Evolutionary conservation across 306 rosid species (phyloP).

Genomic region (Cucurbita pepo): DNA sequence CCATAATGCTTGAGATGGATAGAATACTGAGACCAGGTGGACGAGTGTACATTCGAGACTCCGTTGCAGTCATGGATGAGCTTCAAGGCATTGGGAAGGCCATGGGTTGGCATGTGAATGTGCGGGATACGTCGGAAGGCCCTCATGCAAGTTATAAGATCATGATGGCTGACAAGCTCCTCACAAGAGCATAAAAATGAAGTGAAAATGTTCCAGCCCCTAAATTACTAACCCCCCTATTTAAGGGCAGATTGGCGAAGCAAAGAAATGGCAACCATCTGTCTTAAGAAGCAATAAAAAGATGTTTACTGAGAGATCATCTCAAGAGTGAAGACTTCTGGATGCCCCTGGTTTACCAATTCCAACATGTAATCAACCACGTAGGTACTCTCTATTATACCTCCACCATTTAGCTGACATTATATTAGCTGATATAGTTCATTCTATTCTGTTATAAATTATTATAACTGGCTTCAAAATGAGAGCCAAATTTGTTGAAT

Average conservation of each 20-base stretch:
- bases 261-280: not conserved
- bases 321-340: not conserved
- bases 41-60: slow-evolving; percentile 63
- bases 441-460: not conserved
- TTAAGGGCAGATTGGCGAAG: not conserved
- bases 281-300: not conserved
- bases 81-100: slow-evolving; percentile 47
- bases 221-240: not conserved
- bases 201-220: not conserved
- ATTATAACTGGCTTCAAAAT: not conserved
- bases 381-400: slow-evolving; percentile 1
- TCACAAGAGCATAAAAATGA: slow-evolving; percentile 19
- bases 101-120: slow-evolving; percentile 29
- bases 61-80: slow-evolving; percentile 32
- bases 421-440: not conserved
- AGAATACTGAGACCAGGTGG: slow-evolving; percentile 81
- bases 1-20: slow-evolving; percentile 84
- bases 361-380: not conserved
- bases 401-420: not conserved
- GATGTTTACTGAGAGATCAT: not conserved
- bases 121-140: slow-evolving; percentile 65
- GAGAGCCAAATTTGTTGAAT: not conserved
- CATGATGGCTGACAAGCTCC: slow-evolving; percentile 49
- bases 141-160: slow-evolving; percentile 75
- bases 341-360: not conserved